These are phyloP conservation scores for Thermoascus crustaceus DNA, from an alignment of 2,329 filamentous ascomycete genomes.

Conservation along the genomic window DNA sequence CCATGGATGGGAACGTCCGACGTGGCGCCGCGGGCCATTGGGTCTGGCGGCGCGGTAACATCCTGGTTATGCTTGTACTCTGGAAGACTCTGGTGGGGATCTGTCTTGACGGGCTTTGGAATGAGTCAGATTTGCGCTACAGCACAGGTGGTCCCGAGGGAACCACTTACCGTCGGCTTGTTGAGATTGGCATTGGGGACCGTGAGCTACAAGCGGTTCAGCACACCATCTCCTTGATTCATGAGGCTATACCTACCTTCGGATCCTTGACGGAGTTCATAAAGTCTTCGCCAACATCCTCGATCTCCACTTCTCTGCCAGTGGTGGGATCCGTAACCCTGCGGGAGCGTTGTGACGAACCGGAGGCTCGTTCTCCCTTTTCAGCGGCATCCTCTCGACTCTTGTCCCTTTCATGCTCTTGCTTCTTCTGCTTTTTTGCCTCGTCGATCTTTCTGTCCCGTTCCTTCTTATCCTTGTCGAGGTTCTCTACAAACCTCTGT, in stretches of 20 bases:
- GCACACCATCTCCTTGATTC: neutral
- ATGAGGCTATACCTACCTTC: constrained; percentile 38
- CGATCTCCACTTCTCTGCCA: constrained; percentile 75
- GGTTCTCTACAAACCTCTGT: constrained; percentile 67
- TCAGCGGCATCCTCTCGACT: constrained; percentile 38
- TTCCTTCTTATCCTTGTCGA: constrained; percentile 71
- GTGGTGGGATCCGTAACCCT: constrained; percentile 81
- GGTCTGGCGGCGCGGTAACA: constrained; percentile 82
- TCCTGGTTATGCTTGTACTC: constrained; percentile 84
- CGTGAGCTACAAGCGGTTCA: constrained; percentile 49
- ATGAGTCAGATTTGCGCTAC: constrained; percentile 1
- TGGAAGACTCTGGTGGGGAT: constrained; percentile 60
- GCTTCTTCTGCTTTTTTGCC: constrained; percentile 35
- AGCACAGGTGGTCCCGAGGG: neutral
- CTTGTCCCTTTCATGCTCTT: constrained; percentile 23
- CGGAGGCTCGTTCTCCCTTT: constrained; percentile 9
- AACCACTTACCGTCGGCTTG: constrained; percentile 52
- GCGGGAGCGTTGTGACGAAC: constrained; percentile 45
- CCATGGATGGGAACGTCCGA: constrained; percentile 93
- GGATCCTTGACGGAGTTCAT: constrained; percentile 66
- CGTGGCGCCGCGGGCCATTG: constrained; percentile 70
- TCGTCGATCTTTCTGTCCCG: constrained; percentile 66
- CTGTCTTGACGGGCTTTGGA: constrained; percentile 56
- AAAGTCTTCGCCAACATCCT: constrained; percentile 65
- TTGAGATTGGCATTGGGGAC: constrained; percentile 85